These are phyloP conservation scores for Peterozyma xylosa DNA, from an alignment of 805 yeast genomes.

Conservation along the genomic window DNA sequence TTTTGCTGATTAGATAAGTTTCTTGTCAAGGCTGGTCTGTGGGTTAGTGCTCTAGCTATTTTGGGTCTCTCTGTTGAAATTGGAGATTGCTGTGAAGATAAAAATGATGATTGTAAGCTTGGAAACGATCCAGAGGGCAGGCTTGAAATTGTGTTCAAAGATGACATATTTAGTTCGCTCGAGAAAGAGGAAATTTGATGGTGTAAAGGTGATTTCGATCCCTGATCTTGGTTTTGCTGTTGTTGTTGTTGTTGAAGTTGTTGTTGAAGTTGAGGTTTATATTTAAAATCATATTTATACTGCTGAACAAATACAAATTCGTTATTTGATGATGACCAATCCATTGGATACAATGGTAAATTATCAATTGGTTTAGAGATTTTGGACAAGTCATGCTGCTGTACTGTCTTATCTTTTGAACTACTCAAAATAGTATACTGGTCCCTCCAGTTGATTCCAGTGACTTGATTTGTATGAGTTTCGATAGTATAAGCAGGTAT, in stretches of 20 bases:
- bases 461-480: slow-evolving; percentile 38
- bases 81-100: not conserved
- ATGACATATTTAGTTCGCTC: slow-evolving; percentile 11
- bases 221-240: not conserved
- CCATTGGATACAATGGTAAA: slow-evolving; percentile 39
- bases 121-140: slow-evolving; percentile 8
- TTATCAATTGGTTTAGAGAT: slow-evolving; percentile 40
- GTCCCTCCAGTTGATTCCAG: slow-evolving; percentile 52
- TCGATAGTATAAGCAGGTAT: slow-evolving; percentile 56
- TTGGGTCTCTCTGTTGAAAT: slow-evolving; percentile 6
- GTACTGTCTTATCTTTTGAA: slow-evolving; percentile 41
- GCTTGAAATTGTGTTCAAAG: not conserved
- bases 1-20: slow-evolving; percentile 12
- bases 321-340: slow-evolving; percentile 50
- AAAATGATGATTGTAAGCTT: slow-evolving; percentile 9
- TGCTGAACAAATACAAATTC: slow-evolving; percentile 48
- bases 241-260: not conserved
- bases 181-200: slow-evolving; percentile 11
- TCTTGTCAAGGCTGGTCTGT: slow-evolving; percentile 12
- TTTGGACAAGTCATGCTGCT: slow-evolving; percentile 37
- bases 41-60: slow-evolving; percentile 7
- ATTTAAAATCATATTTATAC: slow-evolving; percentile 33
- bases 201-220: slow-evolving; percentile 1
- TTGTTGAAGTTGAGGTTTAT: not conserved
- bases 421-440: slow-evolving; percentile 39